Percentiles rank a stretch among this genome's conserved stretches.
These are phyloP conservation scores for Annona cherimola DNA, from an alignment of 164 flowering plant species.

Conservation along the genomic window DNA sequence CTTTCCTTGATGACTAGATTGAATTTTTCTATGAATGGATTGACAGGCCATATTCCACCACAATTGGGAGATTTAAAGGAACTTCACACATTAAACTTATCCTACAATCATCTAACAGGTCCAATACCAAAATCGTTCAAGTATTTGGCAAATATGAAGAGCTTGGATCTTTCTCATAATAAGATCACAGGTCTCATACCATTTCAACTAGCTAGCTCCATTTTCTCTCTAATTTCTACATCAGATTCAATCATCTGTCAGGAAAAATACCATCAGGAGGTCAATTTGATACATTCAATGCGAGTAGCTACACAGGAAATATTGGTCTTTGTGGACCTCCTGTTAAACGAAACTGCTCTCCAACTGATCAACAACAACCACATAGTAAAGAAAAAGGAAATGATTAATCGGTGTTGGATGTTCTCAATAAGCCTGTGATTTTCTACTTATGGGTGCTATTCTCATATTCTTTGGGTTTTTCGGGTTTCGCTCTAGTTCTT, in stretches of 20 bases:
- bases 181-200: slow-evolving; percentile 1
- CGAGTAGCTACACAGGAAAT: slow-evolving; percentile 4
- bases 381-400: neutral
- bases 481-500: neutral
- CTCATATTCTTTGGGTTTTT: slow-evolving; percentile 10
- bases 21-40: slow-evolving; percentile 8
- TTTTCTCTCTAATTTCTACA: slow-evolving; percentile 8
- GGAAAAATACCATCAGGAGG: neutral
- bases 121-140: slow-evolving; percentile 1
- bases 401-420: neutral
- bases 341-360: neutral
- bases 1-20: slow-evolving; percentile 8
- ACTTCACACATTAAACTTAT: slow-evolving; percentile 9
- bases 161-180: slow-evolving; percentile 12
- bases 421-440: neutral
- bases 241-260: neutral
- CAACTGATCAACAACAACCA: neutral
- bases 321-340: slow-evolving; percentile 8
- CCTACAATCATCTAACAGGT: slow-evolving; percentile 1
- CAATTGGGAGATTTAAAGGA: slow-evolving; percentile 5
- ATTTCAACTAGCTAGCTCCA: neutral
- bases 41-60: slow-evolving; percentile 7
- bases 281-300: neutral
- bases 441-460: slow-evolving; percentile 9
- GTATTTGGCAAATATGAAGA: slow-evolving; percentile 2